Evolutionary conservation across 2,329 filamentous ascomycete genomes (phyloP), one percentile per base, ranked within the genome.

Genomic region (Helicocarpus griseus): DNA sequence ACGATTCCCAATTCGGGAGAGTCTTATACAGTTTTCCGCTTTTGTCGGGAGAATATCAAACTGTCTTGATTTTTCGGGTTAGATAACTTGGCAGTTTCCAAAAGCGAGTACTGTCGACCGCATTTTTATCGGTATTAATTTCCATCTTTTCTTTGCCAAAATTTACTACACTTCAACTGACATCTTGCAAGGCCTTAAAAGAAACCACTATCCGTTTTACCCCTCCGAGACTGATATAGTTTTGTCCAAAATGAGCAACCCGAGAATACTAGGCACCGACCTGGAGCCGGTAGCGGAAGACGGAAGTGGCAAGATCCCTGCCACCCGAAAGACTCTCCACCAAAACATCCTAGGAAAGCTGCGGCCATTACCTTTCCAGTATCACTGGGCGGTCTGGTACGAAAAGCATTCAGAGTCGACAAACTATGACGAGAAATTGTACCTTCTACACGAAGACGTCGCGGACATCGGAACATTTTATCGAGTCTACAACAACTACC

Each of bases 401-500:
- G 72, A 74, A 57, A 73, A 71, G 54, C 62, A 68, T 54, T 60
- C 63, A 14, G 60, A 61, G n/a, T 50, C 52, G 21, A 54, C 19
- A 29, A 57, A 60, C 50, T 68, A 67, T 54, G 58, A 63, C 17
- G 61, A 67, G 39, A 58, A 62, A 41, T 59, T 72, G 28, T 72
- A 66, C 26, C 54, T 68, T 24, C 59, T 73, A 5, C 63, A 70
- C 51, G 68, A 68, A 50, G 63, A 69, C 36, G 66, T 73, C 43
- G 59, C 67, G 29, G 70, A 72, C 55, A 70, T 72, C 49, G 69
- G 64, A 4, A 67, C 65, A 65, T 90, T 90, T 68, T 89, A 86
- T 82, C 80, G 85, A 55, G 86, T 89, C 71, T 82, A 83, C 73
- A 89, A 90, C 72, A 89, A 89, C 69, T 87, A 84, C 36, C 86